Evolutionary conservation across 2,329 filamentous ascomycete genomes (phyloP).

Genomic region (Microsporum audouinii): DNA sequence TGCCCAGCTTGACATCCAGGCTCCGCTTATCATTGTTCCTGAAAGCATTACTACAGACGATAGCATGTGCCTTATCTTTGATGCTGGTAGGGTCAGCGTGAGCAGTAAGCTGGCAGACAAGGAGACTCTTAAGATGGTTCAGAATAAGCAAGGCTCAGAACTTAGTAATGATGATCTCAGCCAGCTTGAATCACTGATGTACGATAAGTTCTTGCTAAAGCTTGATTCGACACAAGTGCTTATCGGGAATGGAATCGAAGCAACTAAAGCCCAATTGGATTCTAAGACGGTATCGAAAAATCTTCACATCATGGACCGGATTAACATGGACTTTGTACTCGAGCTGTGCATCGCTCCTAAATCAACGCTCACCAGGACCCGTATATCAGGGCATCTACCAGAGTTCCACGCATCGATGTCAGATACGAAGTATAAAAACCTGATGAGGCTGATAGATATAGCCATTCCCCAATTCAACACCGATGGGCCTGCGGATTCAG

Average conservation of each 20-base stretch:
- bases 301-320: constrained; percentile 86
- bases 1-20: constrained; percentile 87
- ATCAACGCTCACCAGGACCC: constrained; percentile 78
- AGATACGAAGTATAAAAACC: constrained; percentile 88
- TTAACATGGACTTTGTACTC: constrained; percentile 95
- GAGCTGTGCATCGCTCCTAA: constrained; percentile 96
- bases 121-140: constrained; percentile 76
- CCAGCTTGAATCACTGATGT: constrained; percentile 84
- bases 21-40: constrained; percentile 89
- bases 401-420: constrained; percentile 85
- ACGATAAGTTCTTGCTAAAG: constrained; percentile 91
- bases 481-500: constrained; percentile 23
- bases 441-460: constrained; percentile 94
- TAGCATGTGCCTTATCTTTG: constrained; percentile 81
- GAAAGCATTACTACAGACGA: constrained; percentile 75
- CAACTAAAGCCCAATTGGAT: constrained; percentile 70
- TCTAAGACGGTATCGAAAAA: constrained; percentile 56
- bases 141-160: constrained; percentile 75
- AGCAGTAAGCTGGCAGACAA: constrained; percentile 90
- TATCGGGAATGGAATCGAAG: constrained; percentile 84
- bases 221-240: constrained; percentile 89
- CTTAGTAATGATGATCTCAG: constrained; percentile 85
- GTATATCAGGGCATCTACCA: constrained; percentile 81
- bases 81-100: constrained; percentile 91
- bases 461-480: constrained; percentile 72